phyloP scores from a whole-genome alignment of 768 basidiomycete genomes.

The Leccinellum albellum region DNA sequence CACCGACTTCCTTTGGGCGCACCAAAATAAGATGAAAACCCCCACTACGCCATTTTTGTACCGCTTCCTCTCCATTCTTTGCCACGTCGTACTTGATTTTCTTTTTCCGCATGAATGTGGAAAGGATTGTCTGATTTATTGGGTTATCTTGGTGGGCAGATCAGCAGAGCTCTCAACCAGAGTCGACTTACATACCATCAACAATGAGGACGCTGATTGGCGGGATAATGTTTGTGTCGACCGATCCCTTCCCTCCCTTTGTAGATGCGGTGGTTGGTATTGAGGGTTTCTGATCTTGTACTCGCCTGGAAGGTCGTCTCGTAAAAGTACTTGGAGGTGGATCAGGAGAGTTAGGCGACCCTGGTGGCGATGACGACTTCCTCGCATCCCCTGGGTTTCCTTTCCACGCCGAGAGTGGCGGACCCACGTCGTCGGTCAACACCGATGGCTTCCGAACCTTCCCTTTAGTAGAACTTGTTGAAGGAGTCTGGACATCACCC shows the following conservation, averaged over 20 bases:
- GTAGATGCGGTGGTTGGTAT: constrained; percentile 28
- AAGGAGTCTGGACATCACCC: constrained; percentile 14
- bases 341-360: constrained; percentile 28
- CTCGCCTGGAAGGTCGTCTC: constrained; percentile 32
- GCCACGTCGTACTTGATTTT: constrained; percentile 94
- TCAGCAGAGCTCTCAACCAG: constrained; percentile 9
- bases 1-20: constrained; percentile 28
- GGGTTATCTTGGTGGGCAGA: constrained; percentile 73
- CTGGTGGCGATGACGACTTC: constrained; percentile 34
- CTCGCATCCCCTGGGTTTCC: constrained; percentile 26
- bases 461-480: constrained; percentile 11
- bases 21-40: constrained; percentile 95
- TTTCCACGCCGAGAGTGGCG: constrained; percentile 22
- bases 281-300: constrained; percentile 27
- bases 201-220: constrained; percentile 98
- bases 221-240: constrained; percentile 78
- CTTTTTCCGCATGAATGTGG: constrained; percentile 96
- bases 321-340: constrained; percentile 20
- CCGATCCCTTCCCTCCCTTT: constrained; percentile 49
- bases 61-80: constrained; percentile 92
- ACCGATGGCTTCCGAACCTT: constrained; percentile 32
- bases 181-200: constrained; percentile 62
- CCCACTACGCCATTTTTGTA: constrained; percentile 91
- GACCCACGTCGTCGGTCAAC: constrained; percentile 24
- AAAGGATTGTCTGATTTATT: constrained; percentile 95